Percentiles rank a stretch among this genome's conserved stretches.
Evolutionary conservation across 495 filamentous ascomycete species (phyloP).

Genomic region (Podospora comata): DNA sequence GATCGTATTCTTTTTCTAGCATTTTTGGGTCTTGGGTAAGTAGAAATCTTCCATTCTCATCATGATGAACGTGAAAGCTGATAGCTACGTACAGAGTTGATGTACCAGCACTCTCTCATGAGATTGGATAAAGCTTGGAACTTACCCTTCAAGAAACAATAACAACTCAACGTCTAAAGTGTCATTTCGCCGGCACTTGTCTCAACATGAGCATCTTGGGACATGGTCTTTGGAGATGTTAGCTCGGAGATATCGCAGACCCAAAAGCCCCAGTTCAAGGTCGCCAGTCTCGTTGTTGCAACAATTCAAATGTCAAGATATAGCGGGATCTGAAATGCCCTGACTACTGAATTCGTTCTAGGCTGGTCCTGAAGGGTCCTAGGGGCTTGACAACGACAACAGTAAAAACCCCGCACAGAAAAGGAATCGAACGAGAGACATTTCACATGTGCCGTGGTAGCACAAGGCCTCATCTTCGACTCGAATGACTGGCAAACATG

Average conservation of each 20-base stretch:
- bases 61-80: slow-evolving; percentile 66
- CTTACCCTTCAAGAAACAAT: slow-evolving; percentile 66
- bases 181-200: slow-evolving; percentile 54
- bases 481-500: not conserved
- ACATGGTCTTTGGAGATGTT: slow-evolving; percentile 70
- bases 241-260: slow-evolving; percentile 34
- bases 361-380: slow-evolving; percentile 8
- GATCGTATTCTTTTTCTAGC: no score
- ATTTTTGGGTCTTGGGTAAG: slow-evolving; percentile 57
- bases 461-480: not conserved
- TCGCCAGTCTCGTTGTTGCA: no score
- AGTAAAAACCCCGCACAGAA: not conserved
- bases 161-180: slow-evolving; percentile 68
- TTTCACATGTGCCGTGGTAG: not conserved
- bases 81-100: slow-evolving; percentile 49
- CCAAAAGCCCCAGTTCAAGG: no score
- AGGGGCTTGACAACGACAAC: slow-evolving; percentile 1
- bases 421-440: not conserved
- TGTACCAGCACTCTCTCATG: slow-evolving; percentile 65
- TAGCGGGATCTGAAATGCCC: slow-evolving; percentile 32
- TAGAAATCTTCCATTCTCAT: slow-evolving; percentile 75
- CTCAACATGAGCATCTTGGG: not conserved
- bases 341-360: slow-evolving; percentile 3
- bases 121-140: slow-evolving; percentile 70
- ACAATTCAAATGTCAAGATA: no score